Conservation (phyloP, 495 filamentous ascomycete species). For the Penicillium pancosmium region DNA sequence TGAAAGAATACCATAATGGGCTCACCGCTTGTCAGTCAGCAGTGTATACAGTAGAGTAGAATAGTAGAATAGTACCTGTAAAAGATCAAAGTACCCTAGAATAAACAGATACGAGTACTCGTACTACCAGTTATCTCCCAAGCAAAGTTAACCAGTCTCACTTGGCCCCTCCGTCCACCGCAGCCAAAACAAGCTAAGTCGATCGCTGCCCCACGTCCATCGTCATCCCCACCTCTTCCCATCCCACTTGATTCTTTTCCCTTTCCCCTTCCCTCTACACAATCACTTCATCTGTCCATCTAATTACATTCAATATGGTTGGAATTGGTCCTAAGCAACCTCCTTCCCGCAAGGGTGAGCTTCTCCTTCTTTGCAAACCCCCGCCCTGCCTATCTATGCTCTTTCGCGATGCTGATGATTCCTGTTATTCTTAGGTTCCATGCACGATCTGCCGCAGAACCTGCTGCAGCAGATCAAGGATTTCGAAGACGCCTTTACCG, state of each 20-base stretch:
- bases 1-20: background rate
- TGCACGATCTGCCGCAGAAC: slow-evolving; percentile 82
- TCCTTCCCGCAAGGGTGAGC: slow-evolving; percentile 76
- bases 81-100: no score
- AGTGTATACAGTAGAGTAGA: no score
- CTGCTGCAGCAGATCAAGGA: slow-evolving; percentile 80
- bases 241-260: slow-evolving; percentile 11
- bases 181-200: slow-evolving; percentile 30
- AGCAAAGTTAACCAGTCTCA: background rate
- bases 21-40: no score
- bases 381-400: background rate
- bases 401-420: background rate
- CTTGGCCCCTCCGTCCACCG: slow-evolving; percentile 17
- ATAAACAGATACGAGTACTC: no score
- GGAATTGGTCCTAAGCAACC: slow-evolving; percentile 71
- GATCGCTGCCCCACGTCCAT: slow-evolving; percentile 34
- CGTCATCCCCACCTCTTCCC: slow-evolving; percentile 24
- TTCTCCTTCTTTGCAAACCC: slow-evolving; percentile 23
- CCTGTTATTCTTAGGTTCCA: slow-evolving; percentile 58
- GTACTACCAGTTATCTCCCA: no score
- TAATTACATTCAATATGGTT: slow-evolving; percentile 63
- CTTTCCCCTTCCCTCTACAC: background rate
- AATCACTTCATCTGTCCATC: background rate
- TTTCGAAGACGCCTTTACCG: slow-evolving; percentile 83
- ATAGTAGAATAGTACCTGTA: no score